Evolutionary conservation across 1,284 basidiomycete genomes (phyloP), one percentile per base, ranked within the genome.

Genomic region (Microbotryum saponariae): DNA sequence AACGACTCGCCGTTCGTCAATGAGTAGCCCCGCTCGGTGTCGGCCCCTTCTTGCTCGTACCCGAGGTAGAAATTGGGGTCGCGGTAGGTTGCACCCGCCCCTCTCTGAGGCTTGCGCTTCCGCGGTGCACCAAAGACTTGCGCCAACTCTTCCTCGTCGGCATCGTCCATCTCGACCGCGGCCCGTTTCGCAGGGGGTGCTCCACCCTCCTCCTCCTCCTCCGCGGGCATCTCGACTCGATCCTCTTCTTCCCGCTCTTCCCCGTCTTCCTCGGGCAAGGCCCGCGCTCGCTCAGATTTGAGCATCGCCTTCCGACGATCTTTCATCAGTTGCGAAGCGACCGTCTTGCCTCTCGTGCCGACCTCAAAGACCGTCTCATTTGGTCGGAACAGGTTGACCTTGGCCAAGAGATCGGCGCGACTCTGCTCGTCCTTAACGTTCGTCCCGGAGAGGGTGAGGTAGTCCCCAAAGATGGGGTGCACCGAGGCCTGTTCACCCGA

Each of bases 361-460:
- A 96, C 80, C 76, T 98, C 94, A 63, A 98, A 87, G 31, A 97
- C 86, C 0, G 94, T 98, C 76, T 97, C 94, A 1, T 80, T 75
- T 6, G 94, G 94, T 27, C 81, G 82, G 79, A 97, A 98, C 4
- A 85, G 79, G 68, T 85, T 87, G 50, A 98, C 85, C 33, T 83
- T 82, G 50, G 83, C 82, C 51, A 98, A 77, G 52, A 98, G 78
- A 10, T 81, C 79, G 52, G 85, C 83, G 60, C 87, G 80, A 23
- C 72, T 74, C 50, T 73, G 72, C 21, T 82, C 83, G 21, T 82
- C 79, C 56, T 84, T 82, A 8, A 21, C 50, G 16, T 46, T 51
- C 16, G 27, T 25, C 6, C 27, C 49, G 4, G 33, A 20, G 21
- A 70, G 27, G 73, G 48, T 86, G 74, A 12, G 85, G 65, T 29